Base-by-base conservation (phyloP, 164 flowering plant species). In the Tetracentron sinense region DNA sequence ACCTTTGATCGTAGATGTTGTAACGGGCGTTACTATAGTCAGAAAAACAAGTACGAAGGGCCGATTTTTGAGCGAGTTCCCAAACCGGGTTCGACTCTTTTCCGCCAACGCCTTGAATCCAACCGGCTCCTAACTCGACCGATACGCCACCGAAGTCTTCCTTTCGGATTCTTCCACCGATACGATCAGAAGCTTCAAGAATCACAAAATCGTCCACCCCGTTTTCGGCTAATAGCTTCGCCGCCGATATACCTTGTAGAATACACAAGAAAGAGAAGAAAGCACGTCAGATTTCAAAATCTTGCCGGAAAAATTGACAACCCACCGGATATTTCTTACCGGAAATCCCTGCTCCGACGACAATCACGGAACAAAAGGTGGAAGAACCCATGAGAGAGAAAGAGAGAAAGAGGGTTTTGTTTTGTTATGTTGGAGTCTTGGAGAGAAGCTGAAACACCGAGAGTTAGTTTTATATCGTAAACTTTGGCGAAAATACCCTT, bases 381-480 rank as follows among this genome's bases (percentile, higher is more conserved):
- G 23, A n/a, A n/a, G n/a, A n/a, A n/a, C n/a, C n/a, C n/a, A n/a
- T n/a, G n/a, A n/a, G n/a, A n/a, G n/a, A n/a, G 62, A 62, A 50
- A n/a, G n/a, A n/a, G n/a, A n/a, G n/a, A n/a, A n/a, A n/a, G n/a
- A n/a, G n/a, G n/a, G n/a, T n/a, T n/a, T n/a, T n/a, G n/a, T n/a
- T 20, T 44, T 23, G 54, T 62, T 38, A 22, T n/a, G n/a, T n/a
- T n/a, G n/a, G 27, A 6, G 7, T 27, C 30, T 15, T 53, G n/a
- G n/a, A 62, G 68, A 27, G 56, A 31, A 28, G 61, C 54, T 52
- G 58, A 63, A 69, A 61, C 60, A 72, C 80, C 77, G 80, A 78
- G 78, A 73, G 72, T 35, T 63, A 58, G 78, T 64, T 29, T 66
- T 76, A 69, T 76, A 76, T n/a, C n/a, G n/a, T 74, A 69, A 72